A percentile compares a stretch with the other conserved stretches of the same genome.
Conservation (phyloP, 257 asterid species). For the Nyctanthes arbortristis region DNA sequence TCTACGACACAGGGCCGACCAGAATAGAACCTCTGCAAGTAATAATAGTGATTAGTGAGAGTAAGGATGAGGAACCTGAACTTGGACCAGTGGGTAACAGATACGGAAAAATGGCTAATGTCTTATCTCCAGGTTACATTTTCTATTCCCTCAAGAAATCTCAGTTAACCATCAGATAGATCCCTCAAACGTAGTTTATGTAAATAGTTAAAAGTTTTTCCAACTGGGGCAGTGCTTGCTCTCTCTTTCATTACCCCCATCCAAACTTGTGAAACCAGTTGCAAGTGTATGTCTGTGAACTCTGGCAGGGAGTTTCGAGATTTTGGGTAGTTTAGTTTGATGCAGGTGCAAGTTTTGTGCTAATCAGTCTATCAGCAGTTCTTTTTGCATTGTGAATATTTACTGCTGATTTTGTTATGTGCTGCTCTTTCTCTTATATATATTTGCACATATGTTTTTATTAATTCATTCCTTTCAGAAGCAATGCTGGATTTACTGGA, state of each 20-base stretch:
- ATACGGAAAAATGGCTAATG: conserved; percentile 43
- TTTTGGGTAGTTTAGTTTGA: not conserved
- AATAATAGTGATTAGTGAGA: conserved; percentile 57
- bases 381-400: not conserved
- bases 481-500: not conserved
- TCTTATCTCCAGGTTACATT: conserved; percentile 57
- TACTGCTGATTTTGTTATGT: not conserved
- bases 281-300: not conserved
- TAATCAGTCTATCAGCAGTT: not conserved
- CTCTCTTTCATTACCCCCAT: not conserved
- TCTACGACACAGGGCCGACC: conserved; percentile 54
- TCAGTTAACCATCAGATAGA: conserved; percentile 20
- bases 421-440: not conserved
- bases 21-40: conserved; percentile 53
- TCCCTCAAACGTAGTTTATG: conserved; percentile 22
- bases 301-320: not conserved
- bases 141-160: conserved; percentile 69
- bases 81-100: conserved; percentile 43
- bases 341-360: not conserved
- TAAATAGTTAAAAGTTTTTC: conserved; percentile 44
- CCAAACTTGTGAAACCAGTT: not conserved
- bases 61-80: conserved; percentile 79
- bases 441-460: not conserved
- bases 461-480: not conserved
- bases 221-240: not conserved